Percentiles rank a stretch among this genome's conserved stretches.
These are phyloP conservation scores for Populus nigra DNA, from an alignment of 345 rosid species.

Conservation along the genomic window DNA sequence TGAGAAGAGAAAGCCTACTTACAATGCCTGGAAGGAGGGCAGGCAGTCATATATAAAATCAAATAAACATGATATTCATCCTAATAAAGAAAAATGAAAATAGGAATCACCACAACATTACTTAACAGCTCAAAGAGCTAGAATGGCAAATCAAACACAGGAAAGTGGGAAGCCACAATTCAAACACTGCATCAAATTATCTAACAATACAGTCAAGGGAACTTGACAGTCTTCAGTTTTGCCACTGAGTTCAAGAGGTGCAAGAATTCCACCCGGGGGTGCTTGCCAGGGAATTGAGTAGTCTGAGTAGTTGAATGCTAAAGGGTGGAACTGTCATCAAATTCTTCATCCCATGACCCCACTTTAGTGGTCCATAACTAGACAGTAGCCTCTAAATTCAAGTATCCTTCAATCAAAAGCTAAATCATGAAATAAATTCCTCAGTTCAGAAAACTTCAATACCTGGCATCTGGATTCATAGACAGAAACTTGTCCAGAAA, in stretches of 20 bases:
- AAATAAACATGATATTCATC: neutral
- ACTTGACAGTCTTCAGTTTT: neutral
- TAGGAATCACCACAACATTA: neutral
- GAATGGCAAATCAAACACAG: neutral
- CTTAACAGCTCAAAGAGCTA: neutral
- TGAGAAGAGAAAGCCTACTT: neutral
- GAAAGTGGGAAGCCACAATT: neutral
- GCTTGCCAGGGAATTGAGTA: neutral
- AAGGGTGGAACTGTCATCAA: neutral
- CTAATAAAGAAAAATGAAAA: neutral
- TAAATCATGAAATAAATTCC: neutral
- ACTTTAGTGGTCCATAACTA: neutral
- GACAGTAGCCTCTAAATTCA: neutral
- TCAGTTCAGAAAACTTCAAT: slow-evolving; percentile 2
- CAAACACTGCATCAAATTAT: neutral
- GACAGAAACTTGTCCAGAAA: slow-evolving; percentile 74
- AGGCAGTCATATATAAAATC: neutral
- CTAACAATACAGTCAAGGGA: neutral
- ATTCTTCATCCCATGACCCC: neutral
- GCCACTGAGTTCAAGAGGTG: neutral
- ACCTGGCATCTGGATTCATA: slow-evolving; percentile 91
- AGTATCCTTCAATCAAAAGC: neutral
- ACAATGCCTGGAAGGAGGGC: neutral
- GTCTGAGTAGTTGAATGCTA: neutral
- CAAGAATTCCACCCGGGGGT: neutral